Conservation (phyloP, 306 rosid species). For the Cucurbita moschata region DNA sequence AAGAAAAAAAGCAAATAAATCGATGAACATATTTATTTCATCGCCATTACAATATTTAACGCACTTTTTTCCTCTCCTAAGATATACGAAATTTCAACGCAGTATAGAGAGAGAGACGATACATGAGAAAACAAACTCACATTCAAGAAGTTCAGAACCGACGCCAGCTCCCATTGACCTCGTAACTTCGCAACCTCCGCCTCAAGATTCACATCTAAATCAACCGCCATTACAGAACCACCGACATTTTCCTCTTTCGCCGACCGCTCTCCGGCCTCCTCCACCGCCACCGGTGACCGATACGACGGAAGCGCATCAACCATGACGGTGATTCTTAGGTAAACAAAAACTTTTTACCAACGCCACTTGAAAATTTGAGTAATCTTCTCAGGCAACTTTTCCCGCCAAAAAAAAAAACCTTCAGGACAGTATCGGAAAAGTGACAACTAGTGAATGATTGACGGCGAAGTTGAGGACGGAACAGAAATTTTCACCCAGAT, state of each 20-base stretch:
- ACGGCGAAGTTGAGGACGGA: conserved; percentile 1
- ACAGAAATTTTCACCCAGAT: background rate
- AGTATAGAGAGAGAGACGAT: background rate
- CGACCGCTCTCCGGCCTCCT: conserved; percentile 7
- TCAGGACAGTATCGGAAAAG: background rate
- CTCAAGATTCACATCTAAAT: conserved; percentile 5
- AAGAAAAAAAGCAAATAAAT: background rate
- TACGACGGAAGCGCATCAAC: conserved; percentile 5
- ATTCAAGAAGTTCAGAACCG: conserved; percentile 55
- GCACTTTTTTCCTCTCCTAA: background rate
- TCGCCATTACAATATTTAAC: background rate
- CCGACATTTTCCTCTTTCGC: conserved; percentile 16
- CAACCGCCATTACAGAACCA: conserved; percentile 10
- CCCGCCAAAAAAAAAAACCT: conserved; percentile 38
- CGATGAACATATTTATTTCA: background rate
- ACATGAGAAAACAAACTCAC: conserved; percentile 25
- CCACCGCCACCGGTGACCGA: background rate
- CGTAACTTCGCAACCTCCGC: conserved; percentile 42
- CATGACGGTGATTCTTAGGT: conserved; percentile 4
- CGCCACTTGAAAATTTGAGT: background rate
- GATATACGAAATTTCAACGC: background rate
- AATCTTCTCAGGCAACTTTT: conserved; percentile 10
- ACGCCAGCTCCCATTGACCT: conserved; percentile 75
- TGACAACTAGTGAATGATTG: conserved; percentile 4
- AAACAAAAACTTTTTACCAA: background rate